phyloP scores from a whole-genome alignment of 805 yeast species.

The Saturnispora sekii region DNA sequence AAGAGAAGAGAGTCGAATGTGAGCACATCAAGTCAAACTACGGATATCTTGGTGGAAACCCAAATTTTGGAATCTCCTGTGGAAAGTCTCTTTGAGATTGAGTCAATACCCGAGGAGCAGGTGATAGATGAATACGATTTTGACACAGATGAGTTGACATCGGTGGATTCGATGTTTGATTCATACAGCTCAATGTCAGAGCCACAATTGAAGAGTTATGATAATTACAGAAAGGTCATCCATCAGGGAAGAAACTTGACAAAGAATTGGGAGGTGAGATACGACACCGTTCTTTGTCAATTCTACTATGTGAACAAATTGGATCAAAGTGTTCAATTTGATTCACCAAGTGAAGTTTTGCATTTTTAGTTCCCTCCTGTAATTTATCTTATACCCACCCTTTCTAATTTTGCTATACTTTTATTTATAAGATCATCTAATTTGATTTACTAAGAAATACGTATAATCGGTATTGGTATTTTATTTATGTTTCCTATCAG shows the following conservation, averaged over 20 bases:
- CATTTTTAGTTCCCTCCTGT: background rate
- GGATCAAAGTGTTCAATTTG: slow-evolving; percentile 31
- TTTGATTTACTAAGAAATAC: no score
- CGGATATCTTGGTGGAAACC: no score
- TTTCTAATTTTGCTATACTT: no score
- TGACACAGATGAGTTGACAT: slow-evolving; percentile 1
- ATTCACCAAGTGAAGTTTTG: slow-evolving; percentile 36
- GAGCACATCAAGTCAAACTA: background rate
- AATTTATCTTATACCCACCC: background rate
- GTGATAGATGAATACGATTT: background rate
- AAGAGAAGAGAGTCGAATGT: slow-evolving; percentile 1
- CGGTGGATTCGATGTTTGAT: slow-evolving; percentile 5
- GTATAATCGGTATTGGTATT: background rate
- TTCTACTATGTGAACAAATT: slow-evolving; percentile 31
- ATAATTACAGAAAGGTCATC: background rate
- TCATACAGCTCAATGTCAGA: slow-evolving; percentile 3
- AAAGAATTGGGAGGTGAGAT: slow-evolving; percentile 28
- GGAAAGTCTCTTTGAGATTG: background rate
- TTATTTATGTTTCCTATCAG: background rate
- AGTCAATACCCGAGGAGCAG: background rate
- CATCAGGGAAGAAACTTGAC: slow-evolving; percentile 12
- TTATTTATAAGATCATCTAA: background rate
- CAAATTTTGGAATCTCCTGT: background rate
- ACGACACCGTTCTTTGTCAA: slow-evolving; percentile 31
- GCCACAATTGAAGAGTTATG: slow-evolving; percentile 1